These are phyloP conservation scores for Cryptococcus sp. DNA, from an alignment of 1,284 basidiomycete genomes.

Conservation along the genomic window DNA sequence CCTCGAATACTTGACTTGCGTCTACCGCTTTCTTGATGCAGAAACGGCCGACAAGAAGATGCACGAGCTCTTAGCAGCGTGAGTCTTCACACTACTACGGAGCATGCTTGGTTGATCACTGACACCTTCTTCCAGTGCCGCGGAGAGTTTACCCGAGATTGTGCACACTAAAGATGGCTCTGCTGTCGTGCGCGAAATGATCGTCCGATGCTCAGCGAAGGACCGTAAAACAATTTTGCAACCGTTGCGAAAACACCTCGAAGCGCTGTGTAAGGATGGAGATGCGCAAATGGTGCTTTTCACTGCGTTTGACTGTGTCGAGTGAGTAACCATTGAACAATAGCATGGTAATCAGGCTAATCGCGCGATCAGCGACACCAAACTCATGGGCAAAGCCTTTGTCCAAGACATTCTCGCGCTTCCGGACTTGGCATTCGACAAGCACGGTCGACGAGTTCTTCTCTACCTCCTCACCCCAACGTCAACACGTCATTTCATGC, in stretches of 20 bases:
- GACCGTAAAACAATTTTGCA: constrained; percentile 87
- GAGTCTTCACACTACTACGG: constrained; percentile 11
- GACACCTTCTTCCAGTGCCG: constrained; percentile 61
- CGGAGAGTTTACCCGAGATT: constrained; percentile 78
- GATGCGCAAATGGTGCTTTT: constrained; percentile 86
- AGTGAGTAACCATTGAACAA: constrained; percentile 58
- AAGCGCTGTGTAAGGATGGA: constrained; percentile 78
- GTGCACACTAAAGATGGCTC: constrained; percentile 89
- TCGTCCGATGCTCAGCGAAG: constrained; percentile 79
- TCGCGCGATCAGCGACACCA: constrained; percentile 68
- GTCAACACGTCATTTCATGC: constrained; percentile 76
- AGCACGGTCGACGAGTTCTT: constrained; percentile 67
- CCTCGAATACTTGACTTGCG: constrained; percentile 50
- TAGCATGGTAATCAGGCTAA: background rate
- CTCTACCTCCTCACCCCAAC: constrained; percentile 79
- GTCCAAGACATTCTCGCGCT: constrained; percentile 58
- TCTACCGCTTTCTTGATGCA: constrained; percentile 46
- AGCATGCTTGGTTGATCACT: background rate
- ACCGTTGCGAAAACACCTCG: constrained; percentile 78
- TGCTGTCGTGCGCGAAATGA: constrained; percentile 76
- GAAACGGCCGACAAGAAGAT: constrained; percentile 51
- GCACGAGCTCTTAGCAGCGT: constrained; percentile 50
- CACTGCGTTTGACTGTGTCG: constrained; percentile 80
- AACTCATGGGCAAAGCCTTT: constrained; percentile 75
- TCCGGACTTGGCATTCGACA: constrained; percentile 56